Conservation (phyloP, 2,329 filamentous ascomycete genomes). For the Aphanoascus verrucosus region DNA sequence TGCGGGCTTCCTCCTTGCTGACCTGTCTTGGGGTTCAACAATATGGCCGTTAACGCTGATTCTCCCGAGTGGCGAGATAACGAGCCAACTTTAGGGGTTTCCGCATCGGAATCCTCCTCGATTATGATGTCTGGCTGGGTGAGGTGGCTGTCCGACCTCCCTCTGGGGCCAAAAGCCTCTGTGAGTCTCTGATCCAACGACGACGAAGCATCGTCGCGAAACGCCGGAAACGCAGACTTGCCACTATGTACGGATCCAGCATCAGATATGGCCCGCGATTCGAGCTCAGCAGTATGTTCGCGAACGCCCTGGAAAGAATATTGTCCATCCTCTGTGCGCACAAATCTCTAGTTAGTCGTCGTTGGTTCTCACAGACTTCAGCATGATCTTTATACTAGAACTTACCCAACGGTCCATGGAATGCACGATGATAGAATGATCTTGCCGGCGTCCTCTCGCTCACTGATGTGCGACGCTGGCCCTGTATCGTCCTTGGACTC, state of each 20-base stretch:
- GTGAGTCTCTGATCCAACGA: not conserved
- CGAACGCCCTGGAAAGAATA: constrained; percentile 67
- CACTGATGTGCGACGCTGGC: constrained; percentile 13
- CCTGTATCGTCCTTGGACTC: not conserved
- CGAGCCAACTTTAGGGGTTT: constrained; percentile 38
- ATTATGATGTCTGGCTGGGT: constrained; percentile 43
- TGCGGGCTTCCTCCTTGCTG: not conserved
- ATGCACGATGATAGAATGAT: constrained; percentile 38
- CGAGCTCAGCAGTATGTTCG: constrained; percentile 77
- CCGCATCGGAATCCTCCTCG: constrained; percentile 50
- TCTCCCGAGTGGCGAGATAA: constrained; percentile 28
- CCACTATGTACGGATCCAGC: constrained; percentile 21
- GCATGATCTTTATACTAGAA: not conserved
- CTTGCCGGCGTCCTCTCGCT: constrained; percentile 34
- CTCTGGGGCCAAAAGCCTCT: constrained; percentile 18
- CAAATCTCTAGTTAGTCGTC: constrained; percentile 8
- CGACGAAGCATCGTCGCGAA: constrained; percentile 23
- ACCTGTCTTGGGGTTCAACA: constrained; percentile 21
- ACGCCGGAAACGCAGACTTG: constrained; percentile 17
- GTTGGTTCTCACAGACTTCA: not conserved
- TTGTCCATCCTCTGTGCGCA: constrained; percentile 52
- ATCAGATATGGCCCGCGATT: constrained; percentile 66
- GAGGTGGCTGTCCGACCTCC: constrained; percentile 16
- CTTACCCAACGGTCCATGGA: constrained; percentile 33
- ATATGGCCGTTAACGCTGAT: constrained; percentile 43